These are phyloP conservation scores for Sordariomycetes sp. DNA, from an alignment of 2,329 filamentous ascomycete species.

Conservation along the genomic window DNA sequence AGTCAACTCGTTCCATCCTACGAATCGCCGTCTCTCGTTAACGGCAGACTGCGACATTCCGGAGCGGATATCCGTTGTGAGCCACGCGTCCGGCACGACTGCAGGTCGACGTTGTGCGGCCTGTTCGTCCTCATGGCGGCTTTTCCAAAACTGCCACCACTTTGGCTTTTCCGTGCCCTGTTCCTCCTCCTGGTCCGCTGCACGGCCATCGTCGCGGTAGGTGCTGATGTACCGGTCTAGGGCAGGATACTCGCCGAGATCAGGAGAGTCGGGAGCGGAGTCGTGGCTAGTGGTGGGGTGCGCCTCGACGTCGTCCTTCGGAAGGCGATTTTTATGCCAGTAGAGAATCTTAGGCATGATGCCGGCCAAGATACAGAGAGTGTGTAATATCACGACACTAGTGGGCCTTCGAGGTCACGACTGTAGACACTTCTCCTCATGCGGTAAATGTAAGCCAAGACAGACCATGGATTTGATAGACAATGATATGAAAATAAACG, in stretches of 20 bases:
- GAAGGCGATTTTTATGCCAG: background rate
- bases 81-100: background rate
- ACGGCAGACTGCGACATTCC: conserved; percentile 48
- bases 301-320: background rate
- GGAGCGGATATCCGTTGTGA: conserved; percentile 37
- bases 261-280: background rate
- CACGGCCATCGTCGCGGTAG: conserved; percentile 21
- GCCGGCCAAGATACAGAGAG: no score
- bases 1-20: conserved; percentile 55
- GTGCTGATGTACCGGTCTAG: conserved; percentile 20
- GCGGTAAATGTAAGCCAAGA: background rate
- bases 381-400: no score
- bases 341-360: background rate
- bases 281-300: background rate
- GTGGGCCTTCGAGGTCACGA: background rate
- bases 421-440: background rate
- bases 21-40: conserved; percentile 49
- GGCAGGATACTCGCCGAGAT: conserved; percentile 10
- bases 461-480: background rate
- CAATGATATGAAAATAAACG: background rate
- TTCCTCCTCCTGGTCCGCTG: conserved; percentile 32
- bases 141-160: background rate
- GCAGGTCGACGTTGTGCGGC: background rate
- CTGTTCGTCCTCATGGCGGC: background rate
- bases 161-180: background rate